Conservation (phyloP, 352 stramenopile species). For the Peronospora destructor region DNA sequence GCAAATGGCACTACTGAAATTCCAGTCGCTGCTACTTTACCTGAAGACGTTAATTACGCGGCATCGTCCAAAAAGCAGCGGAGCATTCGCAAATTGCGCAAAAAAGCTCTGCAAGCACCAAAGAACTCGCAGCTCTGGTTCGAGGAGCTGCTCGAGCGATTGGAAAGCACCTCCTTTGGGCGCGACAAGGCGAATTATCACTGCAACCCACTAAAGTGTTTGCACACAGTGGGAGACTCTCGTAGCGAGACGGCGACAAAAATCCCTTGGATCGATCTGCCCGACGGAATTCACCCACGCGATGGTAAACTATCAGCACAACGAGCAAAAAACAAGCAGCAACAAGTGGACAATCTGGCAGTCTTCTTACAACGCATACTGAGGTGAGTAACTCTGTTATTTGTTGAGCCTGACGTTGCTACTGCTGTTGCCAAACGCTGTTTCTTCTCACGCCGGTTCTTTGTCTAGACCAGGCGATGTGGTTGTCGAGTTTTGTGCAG, state of each 20-base stretch:
- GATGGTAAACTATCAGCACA: slow-evolving; percentile 51
- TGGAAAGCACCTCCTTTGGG: slow-evolving; percentile 42
- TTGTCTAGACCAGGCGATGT: slow-evolving; percentile 49
- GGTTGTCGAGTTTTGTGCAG: slow-evolving; percentile 79
- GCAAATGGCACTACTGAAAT: background rate
- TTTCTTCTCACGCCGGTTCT: background rate
- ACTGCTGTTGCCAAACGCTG: background rate
- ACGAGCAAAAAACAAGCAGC: slow-evolving; percentile 60
- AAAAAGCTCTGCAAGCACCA: slow-evolving; percentile 40
- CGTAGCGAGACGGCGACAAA: slow-evolving; percentile 1
- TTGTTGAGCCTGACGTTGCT: slow-evolving; percentile 7
- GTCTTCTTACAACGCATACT: slow-evolving; percentile 62
- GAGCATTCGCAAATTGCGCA: slow-evolving; percentile 43
- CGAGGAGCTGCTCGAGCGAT: slow-evolving; percentile 52
- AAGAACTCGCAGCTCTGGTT: slow-evolving; percentile 62
- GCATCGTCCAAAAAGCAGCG: slow-evolving; percentile 18
- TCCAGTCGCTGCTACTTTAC: background rate
- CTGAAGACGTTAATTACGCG: background rate
- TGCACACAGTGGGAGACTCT: slow-evolving; percentile 15
- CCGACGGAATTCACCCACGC: slow-evolving; percentile 57
- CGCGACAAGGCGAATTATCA: slow-evolving; percentile 31
- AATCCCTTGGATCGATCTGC: slow-evolving; percentile 63
- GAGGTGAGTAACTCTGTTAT: slow-evolving; percentile 27
- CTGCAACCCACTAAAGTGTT: slow-evolving; percentile 55
- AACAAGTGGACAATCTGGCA: slow-evolving; percentile 73